phyloP scores from a whole-genome alignment of 768 basidiomycete species.

The Termitomyces sp. region DNA sequence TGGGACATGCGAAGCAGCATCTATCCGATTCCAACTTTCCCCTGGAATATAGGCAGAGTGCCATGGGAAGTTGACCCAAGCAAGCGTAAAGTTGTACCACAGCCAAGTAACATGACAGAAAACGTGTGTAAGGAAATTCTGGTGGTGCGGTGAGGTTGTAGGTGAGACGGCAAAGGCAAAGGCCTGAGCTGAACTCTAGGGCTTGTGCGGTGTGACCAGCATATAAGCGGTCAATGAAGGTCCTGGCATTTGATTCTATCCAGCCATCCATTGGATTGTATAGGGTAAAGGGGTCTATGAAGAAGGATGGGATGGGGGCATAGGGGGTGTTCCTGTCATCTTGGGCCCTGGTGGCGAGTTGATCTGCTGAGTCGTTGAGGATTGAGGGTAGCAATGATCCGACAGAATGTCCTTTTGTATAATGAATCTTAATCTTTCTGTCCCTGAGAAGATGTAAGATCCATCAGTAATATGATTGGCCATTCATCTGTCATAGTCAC shows the following conservation, averaged over 20 bases:
- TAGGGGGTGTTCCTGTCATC: neutral
- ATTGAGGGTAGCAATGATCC: neutral
- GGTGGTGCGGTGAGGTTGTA: neutral
- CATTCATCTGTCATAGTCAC: neutral
- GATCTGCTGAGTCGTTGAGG: neutral
- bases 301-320: neutral
- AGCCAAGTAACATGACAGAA: neutral
- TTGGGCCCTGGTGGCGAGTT: neutral
- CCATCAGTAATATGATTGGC: neutral
- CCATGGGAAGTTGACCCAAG: neutral
- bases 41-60: neutral
- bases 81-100: neutral
- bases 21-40: too few relatives aligned
- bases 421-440: neutral
- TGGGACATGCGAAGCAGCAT: too few relatives aligned
- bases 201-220: too few relatives aligned
- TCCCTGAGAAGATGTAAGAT: neutral
- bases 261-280: neutral
- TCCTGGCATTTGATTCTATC: neutral
- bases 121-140: neutral
- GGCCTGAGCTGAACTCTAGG: neutral
- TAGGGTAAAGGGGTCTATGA: neutral
- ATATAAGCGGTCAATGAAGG: neutral
- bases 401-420: neutral
- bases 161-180: neutral